Conservation (phyloP, 768 basidiomycete genomes). For the Leccinum subgranulosum region DNA sequence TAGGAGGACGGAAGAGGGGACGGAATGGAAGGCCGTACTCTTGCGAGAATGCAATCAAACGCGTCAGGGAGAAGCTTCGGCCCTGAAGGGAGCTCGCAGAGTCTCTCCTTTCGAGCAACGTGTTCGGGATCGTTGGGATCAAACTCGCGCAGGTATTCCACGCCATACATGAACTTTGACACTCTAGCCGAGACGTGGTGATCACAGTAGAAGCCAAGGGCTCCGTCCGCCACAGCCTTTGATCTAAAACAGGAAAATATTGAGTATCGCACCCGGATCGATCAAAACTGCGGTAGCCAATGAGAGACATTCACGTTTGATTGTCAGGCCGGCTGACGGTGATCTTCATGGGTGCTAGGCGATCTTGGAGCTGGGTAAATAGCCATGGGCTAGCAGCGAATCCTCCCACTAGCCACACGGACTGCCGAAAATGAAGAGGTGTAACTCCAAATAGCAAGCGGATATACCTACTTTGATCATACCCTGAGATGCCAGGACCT, state of each 20-base stretch:
- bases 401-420: conserved; percentile 81
- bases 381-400: conserved; percentile 84
- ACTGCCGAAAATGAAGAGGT: conserved; percentile 38
- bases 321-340: conserved; percentile 74
- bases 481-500: conserved; percentile 66
- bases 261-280: conserved; percentile 2
- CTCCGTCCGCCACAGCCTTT: conserved; percentile 83
- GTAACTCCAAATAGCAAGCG: not conserved
- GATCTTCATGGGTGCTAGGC: conserved; percentile 51
- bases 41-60: conserved; percentile 74
- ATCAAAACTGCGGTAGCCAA: conserved; percentile 5
- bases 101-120: conserved; percentile 54
- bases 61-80: conserved; percentile 78
- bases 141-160: conserved; percentile 71
- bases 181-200: conserved; percentile 81
- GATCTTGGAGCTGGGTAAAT: conserved; percentile 71
- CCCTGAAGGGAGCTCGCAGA: conserved; percentile 75
- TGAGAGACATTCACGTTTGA: conserved; percentile 55
- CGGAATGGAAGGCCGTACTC: conserved; percentile 41
- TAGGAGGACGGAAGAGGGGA: not conserved
- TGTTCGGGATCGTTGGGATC: conserved; percentile 67
- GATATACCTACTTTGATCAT: conserved; percentile 52
- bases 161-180: conserved; percentile 80
- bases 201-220: conserved; percentile 81
- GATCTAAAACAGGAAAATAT: conserved; percentile 44